Evolutionary conservation across 495 filamentous ascomycete species (phyloP).

Genomic region (Penicillium robsamsonii): DNA sequence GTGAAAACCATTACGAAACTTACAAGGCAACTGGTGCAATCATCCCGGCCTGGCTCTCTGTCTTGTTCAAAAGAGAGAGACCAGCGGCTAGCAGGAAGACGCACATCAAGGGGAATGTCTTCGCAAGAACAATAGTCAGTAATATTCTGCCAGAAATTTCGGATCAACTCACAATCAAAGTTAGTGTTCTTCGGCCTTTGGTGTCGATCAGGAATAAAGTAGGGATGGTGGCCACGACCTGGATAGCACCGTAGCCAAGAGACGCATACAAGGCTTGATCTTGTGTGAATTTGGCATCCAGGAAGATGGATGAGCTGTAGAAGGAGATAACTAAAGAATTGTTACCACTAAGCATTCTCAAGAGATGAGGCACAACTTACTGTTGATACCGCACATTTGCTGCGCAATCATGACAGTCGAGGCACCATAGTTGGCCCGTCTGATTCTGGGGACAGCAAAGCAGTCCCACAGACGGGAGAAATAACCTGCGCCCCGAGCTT

Average conservation of each 20-base stretch:
- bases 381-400: conserved; percentile 46
- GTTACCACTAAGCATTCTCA: not conserved
- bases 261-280: conserved; percentile 67
- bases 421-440: conserved; percentile 61
- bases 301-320: conserved; percentile 73
- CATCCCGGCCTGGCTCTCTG: conserved; percentile 13
- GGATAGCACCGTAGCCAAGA: conserved; percentile 58
- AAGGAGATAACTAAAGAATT: conserved; percentile 65
- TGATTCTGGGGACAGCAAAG: conserved; percentile 62
- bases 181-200: conserved; percentile 68
- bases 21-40: conserved; percentile 34
- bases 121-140: conserved; percentile 48
- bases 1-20: conserved; percentile 6
- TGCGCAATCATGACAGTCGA: conserved; percentile 64
- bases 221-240: conserved; percentile 70
- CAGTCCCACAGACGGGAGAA: conserved; percentile 56
- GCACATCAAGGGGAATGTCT: conserved; percentile 81
- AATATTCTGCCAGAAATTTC: not conserved
- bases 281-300: conserved; percentile 52
- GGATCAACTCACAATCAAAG: conserved; percentile 32
- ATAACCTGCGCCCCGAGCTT: conserved; percentile 45
- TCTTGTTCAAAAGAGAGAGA: conserved; percentile 49
- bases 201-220: conserved; percentile 71
- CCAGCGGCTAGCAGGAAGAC: conserved; percentile 67
- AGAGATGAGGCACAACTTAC: conserved; percentile 28